Conservation (phyloP, 495 filamentous ascomycete species). For the Talaromyces trachyspermus region DNA sequence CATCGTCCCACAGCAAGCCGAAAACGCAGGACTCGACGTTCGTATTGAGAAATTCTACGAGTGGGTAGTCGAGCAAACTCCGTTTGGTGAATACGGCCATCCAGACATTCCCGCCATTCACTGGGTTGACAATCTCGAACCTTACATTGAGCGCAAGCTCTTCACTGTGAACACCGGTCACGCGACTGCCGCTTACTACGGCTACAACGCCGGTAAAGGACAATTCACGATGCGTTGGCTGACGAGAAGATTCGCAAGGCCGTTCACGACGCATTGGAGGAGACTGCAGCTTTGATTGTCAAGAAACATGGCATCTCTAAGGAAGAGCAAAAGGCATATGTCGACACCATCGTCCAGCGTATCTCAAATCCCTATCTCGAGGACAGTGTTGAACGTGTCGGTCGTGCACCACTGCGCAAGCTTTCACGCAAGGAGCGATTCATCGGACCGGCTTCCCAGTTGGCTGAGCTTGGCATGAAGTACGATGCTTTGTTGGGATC, state of each 20-base stretch:
- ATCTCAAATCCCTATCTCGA: conserved; percentile 94
- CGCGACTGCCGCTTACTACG: conserved; percentile 95
- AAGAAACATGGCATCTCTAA: conserved; percentile 73
- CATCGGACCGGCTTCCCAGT: conserved; percentile 79
- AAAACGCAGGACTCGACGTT: conserved; percentile 75
- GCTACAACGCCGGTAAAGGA: conserved; percentile 73
- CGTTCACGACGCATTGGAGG: conserved; percentile 66
- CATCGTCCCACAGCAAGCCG: conserved; percentile 84
- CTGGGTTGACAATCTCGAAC: conserved; percentile 83
- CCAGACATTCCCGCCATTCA: conserved; percentile 81
- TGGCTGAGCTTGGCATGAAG: conserved; percentile 69
- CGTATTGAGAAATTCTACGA: conserved; percentile 97
- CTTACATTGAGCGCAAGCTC: conserved; percentile 98
- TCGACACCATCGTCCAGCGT: conserved; percentile 81
- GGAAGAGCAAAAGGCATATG: conserved; percentile 79
- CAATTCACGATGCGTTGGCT: conserved; percentile 75
- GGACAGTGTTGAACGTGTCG: conserved; percentile 90
- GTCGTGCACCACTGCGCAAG: conserved; percentile 90
- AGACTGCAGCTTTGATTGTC: conserved; percentile 79
- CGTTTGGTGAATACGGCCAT: conserved; percentile 58
- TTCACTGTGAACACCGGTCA: conserved; percentile 99
- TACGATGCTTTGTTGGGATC: conserved; percentile 63
- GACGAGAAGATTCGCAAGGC: conserved; percentile 61
- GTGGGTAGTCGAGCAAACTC: conserved; percentile 87
- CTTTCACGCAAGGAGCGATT: conserved; percentile 88